Evolutionary conservation across 139 green algal genomes (phyloP), one percentile per base, ranked within the genome.

Genomic region (Chara braunii): DNA sequence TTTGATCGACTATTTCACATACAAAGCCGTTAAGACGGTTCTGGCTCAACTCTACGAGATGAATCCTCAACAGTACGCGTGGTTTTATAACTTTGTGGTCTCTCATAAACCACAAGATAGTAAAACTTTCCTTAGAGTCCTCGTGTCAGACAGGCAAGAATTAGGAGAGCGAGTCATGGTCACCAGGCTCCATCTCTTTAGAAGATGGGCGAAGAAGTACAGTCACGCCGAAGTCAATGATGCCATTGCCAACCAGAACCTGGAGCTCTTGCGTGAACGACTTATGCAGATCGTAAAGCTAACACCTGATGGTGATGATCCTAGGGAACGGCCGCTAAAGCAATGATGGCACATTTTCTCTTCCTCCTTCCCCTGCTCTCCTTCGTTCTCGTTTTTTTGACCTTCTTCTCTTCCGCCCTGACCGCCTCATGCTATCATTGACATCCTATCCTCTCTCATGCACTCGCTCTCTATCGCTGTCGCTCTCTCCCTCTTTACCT

Each of bases 1-100:
- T 33, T 35, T 74, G 65, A 18, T 74, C 36, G 57, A 74, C 45
- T 74, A 66, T 23, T 74, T 74, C 32, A 74, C 65, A 14, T 62
- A 62, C 29, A 74, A 74, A 56, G 65, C 65, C 1, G 65, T 74
- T 2, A 74, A 66, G 34, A 74, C 54, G 28, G 45, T 74, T 22
- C 33, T 74, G 33, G 58, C 23, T 8, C 65, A 74, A 42, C 56
- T 74, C 30, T 56, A 52, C 7, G 65, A 74, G 65, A 74, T 66
- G 54, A 74, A 74, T 37, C 65, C 65, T 2, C 23, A 26, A 23
- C 54, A 70, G 43, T 74, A 74, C 53, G 26, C 6, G 14, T 74
- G 40, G 14, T 43, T 74, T 37, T 74, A 74, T 50, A 59, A 70
- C 29, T 73, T 73, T 36, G 60, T 72, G 32, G 64, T 73, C 22